Evolutionary conservation across 1,284 basidiomycete genomes (phyloP).

Genomic region (Psilocybe mexicana): DNA sequence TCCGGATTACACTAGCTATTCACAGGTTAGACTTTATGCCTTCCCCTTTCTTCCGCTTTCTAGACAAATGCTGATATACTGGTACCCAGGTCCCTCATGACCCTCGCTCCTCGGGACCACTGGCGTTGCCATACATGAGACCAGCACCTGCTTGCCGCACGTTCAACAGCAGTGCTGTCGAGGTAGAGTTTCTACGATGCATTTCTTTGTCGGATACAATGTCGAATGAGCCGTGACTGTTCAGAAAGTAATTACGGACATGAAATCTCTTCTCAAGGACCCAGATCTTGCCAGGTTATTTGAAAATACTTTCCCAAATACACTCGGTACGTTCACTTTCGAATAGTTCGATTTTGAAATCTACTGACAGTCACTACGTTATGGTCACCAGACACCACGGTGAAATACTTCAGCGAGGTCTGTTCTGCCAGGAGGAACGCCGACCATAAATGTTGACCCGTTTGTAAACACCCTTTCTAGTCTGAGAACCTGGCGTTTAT

Average conservation of each 20-base stretch:
- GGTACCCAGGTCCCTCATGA: conserved; percentile 51
- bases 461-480: conserved; percentile 26
- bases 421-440: not conserved
- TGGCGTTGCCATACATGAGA: conserved; percentile 70
- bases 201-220: not conserved
- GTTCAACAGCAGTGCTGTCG: conserved; percentile 71
- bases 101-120: conserved; percentile 55
- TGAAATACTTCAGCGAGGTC: conserved; percentile 68
- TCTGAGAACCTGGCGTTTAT: conserved; percentile 73
- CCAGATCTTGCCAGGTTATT: conserved; percentile 74
- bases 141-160: conserved; percentile 67
- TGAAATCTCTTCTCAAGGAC: conserved; percentile 69
- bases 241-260: conserved; percentile 67
- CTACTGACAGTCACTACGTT: not conserved
- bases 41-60: not conserved
- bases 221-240: not conserved
- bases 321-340: conserved; percentile 51
- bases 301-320: conserved; percentile 79
- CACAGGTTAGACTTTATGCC: conserved; percentile 42
- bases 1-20: conserved; percentile 62
- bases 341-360: not conserved
- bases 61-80: not conserved
- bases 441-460: not conserved
- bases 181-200: conserved; percentile 40
- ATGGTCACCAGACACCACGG: conserved; percentile 59